These are phyloP conservation scores for Chrysopogon serrulatus DNA, from an alignment of 176 grass and related monocot genomes.

Conservation along the genomic window DNA sequence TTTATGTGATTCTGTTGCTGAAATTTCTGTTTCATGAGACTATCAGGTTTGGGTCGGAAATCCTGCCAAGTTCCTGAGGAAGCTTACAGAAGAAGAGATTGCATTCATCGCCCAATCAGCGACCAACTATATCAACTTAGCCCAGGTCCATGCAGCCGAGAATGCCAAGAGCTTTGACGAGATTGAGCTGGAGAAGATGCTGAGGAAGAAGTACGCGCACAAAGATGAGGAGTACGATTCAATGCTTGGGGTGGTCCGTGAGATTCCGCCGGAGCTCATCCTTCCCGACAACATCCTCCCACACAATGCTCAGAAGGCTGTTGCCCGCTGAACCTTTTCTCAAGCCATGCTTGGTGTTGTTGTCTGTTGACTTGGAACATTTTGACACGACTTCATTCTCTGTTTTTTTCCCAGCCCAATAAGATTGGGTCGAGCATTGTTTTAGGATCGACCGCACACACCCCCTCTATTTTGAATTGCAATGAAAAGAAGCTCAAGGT, in stretches of 20 bases:
- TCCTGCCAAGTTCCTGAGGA: slow-evolving; percentile 92
- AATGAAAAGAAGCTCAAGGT: slow-evolving; percentile 10
- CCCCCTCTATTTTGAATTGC: slow-evolving; percentile 10
- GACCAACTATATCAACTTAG: slow-evolving; percentile 77
- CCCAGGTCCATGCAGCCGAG: slow-evolving; percentile 90
- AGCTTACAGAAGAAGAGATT: slow-evolving; percentile 93
- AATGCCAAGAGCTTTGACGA: slow-evolving; percentile 83
- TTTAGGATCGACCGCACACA: slow-evolving; percentile 62
- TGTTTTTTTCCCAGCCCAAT: slow-evolving; percentile 54
- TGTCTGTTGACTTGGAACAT: slow-evolving; percentile 28
- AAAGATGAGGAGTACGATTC: slow-evolving; percentile 88
- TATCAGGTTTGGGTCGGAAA: slow-evolving; percentile 93
- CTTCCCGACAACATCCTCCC: slow-evolving; percentile 81
- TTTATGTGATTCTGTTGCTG: neutral
- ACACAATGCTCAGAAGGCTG: slow-evolving; percentile 48
- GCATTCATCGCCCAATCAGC: slow-evolving; percentile 77
- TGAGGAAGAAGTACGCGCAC: slow-evolving; percentile 78
- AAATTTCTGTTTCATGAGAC: neutral
- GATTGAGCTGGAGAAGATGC: slow-evolving; percentile 87
- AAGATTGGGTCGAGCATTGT: slow-evolving; percentile 72
- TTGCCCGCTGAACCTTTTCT: slow-evolving; percentile 33
- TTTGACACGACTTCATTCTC: slow-evolving; percentile 44
- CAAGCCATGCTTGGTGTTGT: slow-evolving; percentile 23
- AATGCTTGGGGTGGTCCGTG: slow-evolving; percentile 80
- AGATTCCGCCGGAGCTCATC: slow-evolving; percentile 68